phyloP scores from a whole-genome alignment of 1,139 yeast genomes.

The Candida anutae region DNA sequence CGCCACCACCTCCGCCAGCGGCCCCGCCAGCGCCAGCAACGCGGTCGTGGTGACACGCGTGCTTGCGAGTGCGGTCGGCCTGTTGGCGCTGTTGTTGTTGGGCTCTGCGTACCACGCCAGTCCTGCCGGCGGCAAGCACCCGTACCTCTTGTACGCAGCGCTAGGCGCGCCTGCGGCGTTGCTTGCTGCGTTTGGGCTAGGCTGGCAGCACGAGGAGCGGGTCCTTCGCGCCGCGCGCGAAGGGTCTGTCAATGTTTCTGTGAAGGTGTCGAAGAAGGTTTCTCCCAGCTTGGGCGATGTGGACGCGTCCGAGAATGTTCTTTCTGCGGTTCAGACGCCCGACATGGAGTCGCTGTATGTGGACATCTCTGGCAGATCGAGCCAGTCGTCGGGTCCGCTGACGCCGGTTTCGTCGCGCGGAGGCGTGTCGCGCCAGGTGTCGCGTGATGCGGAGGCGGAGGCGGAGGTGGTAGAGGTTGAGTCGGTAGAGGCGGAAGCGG shows the following conservation, averaged over 20 bases:
- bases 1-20: slow-evolving; percentile 4
- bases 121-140: slow-evolving; percentile 41
- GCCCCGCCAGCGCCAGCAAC: slow-evolving; percentile 1
- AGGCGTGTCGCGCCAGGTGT: no score
- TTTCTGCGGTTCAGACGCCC: slow-evolving; percentile 1
- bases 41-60: slow-evolving; percentile 16
- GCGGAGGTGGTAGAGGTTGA: no score
- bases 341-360: slow-evolving; percentile 16
- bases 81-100: slow-evolving; percentile 32
- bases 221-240: slow-evolving; percentile 4
- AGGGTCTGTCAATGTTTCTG: no score
- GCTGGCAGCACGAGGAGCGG: slow-evolving; percentile 5
- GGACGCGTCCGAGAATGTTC: slow-evolving; percentile 3
- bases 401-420: slow-evolving; percentile 26
- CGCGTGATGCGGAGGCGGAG: no score
- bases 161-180: slow-evolving; percentile 32
- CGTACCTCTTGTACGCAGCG: slow-evolving; percentile 51
- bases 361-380: slow-evolving; percentile 40
- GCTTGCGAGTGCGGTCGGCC: slow-evolving; percentile 25
- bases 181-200: slow-evolving; percentile 7
- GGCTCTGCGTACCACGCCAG: slow-evolving; percentile 35
- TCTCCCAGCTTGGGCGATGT: slow-evolving; percentile 1
- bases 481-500: slow-evolving; percentile 35
- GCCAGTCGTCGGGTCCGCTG: slow-evolving; percentile 14
- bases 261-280: no score